phyloP scores from a whole-genome alignment of 306 rosid genomes.

The Castanea sativa region DNA sequence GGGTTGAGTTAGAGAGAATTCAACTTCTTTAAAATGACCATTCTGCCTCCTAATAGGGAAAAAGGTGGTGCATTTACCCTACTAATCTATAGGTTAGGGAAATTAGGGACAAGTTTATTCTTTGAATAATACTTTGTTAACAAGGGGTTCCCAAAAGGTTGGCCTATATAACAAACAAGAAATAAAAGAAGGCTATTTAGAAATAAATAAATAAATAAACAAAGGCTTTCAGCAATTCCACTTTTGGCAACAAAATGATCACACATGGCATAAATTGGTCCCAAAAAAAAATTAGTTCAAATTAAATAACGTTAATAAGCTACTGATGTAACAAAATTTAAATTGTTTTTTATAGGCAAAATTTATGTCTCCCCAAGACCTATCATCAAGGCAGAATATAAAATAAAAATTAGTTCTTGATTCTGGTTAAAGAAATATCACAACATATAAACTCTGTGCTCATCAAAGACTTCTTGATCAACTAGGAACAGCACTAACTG shows the following conservation, averaged over 20 bases:
- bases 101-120: neutral
- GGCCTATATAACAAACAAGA: neutral
- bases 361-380: neutral
- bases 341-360: neutral
- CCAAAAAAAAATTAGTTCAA: neutral
- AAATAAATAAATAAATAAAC: neutral
- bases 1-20: neutral
- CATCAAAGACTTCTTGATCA: neutral
- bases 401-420: neutral
- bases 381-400: neutral
- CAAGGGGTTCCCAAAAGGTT: neutral
- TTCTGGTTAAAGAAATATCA: neutral
- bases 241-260: constrained; percentile 9
- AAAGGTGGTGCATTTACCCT: neutral
- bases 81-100: neutral
- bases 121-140: neutral
- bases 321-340: neutral
- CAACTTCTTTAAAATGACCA: neutral
- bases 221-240: neutral
- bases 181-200: neutral
- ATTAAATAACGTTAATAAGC: neutral
- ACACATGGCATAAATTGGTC: neutral
- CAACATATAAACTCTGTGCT: neutral
- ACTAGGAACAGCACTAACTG: neutral
- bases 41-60: neutral